A percentile compares a stretch with the other conserved stretches of the same genome.
Evolutionary conservation across 495 filamentous ascomycete genomes (phyloP).

Genomic region (Penicillium canariense): DNA sequence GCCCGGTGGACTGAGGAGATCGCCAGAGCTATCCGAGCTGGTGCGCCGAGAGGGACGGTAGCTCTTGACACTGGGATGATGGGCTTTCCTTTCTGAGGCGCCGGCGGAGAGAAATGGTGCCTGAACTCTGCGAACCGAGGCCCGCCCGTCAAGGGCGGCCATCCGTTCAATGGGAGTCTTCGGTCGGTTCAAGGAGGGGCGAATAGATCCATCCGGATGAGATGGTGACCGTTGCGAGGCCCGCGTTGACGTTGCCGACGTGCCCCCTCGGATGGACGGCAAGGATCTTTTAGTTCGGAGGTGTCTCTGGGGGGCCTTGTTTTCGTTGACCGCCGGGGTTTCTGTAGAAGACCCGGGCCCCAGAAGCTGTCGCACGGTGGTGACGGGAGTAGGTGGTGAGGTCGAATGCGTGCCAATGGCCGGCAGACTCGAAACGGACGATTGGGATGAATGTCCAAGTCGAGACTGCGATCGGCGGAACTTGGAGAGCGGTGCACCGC

Average conservation of each 20-base stretch:
- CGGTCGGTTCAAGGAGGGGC: conserved; percentile 51
- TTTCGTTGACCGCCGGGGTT: conserved; percentile 48
- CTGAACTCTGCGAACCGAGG: conserved; percentile 57
- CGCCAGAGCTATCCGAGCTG: conserved; percentile 64
- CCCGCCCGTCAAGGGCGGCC: conserved; percentile 49
- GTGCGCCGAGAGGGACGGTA: conserved; percentile 69
- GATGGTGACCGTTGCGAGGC: conserved; percentile 39
- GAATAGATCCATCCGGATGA: conserved; percentile 40
- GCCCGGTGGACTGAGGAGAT: conserved; percentile 43
- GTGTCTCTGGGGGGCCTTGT: conserved; percentile 69
- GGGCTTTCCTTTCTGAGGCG: conserved; percentile 68
- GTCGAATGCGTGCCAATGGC: conserved; percentile 50
- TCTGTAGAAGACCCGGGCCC: conserved; percentile 55
- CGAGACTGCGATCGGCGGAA: conserved; percentile 62
- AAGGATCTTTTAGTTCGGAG: conserved; percentile 85
- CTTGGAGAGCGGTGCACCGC: conserved; percentile 66
- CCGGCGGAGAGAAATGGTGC: conserved; percentile 82
- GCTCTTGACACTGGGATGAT: conserved; percentile 71
- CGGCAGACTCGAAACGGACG: conserved; percentile 63
- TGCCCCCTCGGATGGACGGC: conserved; percentile 65
- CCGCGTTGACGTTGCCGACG: conserved; percentile 34
- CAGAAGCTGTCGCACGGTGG: conserved; percentile 58
- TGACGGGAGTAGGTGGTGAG: conserved; percentile 50
- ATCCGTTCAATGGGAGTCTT: conserved; percentile 70
- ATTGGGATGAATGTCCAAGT: conserved; percentile 63